Percentiles rank a stretch among this genome's conserved stretches.
Conservation (phyloP, 306 rosid species). For the Acacia melanoxylon region DNA sequence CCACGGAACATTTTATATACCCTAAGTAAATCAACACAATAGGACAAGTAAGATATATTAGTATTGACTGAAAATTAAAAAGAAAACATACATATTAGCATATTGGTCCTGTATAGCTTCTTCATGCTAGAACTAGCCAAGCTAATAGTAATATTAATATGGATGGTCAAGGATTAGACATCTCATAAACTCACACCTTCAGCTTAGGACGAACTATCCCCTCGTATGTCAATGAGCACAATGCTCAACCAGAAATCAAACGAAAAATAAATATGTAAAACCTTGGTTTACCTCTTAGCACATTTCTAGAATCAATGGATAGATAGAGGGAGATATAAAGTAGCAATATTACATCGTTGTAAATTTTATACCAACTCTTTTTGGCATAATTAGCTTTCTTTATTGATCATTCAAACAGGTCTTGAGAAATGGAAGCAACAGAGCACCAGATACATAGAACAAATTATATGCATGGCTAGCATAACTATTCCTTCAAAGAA, state of each 20-base stretch:
- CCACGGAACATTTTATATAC: neutral
- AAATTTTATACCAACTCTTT: neutral
- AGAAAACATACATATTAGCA: neutral
- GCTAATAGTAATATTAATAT: neutral
- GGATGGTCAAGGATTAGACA: neutral
- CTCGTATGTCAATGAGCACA: neutral
- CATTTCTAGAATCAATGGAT: neutral
- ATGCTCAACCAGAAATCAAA: neutral
- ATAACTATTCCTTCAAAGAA: neutral
- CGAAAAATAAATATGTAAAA: neutral
- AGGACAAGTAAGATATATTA: constrained; percentile 5
- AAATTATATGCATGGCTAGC: constrained; percentile 8
- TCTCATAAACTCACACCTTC: no score
- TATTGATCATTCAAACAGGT: neutral
- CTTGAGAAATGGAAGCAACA: constrained; percentile 18
- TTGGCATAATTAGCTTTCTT: neutral
- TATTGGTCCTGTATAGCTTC: neutral
- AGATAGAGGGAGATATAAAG: neutral
- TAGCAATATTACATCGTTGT: neutral
- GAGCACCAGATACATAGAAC: constrained; percentile 12
- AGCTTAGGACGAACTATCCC: neutral
- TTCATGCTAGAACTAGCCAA: neutral
- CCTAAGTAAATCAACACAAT: neutral
- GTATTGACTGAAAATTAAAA: constrained; percentile 1
- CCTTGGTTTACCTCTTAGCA: neutral